Base-by-base conservation (phyloP, 1,284 basidiomycete species). In the Cystobasidiaceae sp. region DNA sequence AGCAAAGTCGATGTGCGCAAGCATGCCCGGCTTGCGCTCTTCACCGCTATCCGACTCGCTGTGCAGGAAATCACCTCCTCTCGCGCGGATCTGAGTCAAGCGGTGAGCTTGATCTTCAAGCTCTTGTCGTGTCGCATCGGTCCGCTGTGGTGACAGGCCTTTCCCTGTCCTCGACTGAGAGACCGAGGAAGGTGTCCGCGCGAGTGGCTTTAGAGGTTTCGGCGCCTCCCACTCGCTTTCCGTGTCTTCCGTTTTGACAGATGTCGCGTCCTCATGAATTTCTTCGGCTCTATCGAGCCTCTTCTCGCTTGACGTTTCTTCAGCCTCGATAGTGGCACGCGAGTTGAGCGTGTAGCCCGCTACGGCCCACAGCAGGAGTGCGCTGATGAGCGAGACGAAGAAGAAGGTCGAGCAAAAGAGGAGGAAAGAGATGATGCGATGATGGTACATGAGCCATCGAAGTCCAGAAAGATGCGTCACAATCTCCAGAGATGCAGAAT, bases 391-490 rank as follows among this genome's bases (percentile, higher is more conserved):
- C 19, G 67, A 52, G 9, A 67, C 33, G 32, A 50, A 25, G 34
- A 67, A 55, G 50, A 69, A 69, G 32, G 51, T n/a, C 5, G 52
- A 23, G 27, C 59, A 45, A 28, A 69, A 66, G 37, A 64, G 17
- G 37, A 54, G 34, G 61, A 69, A 67, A 17, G 65, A 50, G 37
- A 61, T 51, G 25, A 64, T 51, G 15, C 56, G 59, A 50, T 67
- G 65, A 41, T 67, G 49, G 66, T 67, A 64, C 59, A 69, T 51
- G 49, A 67, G 48, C 34, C 55, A 69, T 34, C 67, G 55, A 17
- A 69, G 19, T 11, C 68, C 68, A 44, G 50, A 43, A 21, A 69
- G 59, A 51, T 59, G 52, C 8, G 68, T 66, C 33, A 30, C n/a
- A 23, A 69, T 54, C 11, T 23, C 21, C 25, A 69, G 28, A 28